Evolutionary conservation across 2,329 filamentous ascomycete genomes (phyloP), one percentile per base, ranked within the genome.

Genomic region (Penicillium sp.): DNA sequence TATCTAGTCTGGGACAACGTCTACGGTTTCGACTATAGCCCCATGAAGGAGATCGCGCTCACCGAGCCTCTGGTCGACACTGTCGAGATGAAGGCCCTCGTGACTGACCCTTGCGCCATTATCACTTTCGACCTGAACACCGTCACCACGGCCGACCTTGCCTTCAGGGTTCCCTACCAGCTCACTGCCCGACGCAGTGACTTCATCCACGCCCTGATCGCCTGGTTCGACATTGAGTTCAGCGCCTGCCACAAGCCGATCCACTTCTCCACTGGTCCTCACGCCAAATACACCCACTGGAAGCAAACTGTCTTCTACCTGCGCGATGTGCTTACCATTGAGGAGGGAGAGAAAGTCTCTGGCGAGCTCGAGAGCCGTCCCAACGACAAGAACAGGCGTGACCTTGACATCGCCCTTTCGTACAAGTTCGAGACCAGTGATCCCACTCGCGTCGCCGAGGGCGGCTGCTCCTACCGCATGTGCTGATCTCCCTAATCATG

Each of bases 271-370:
- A 98, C 93, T 14, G 93, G 93, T 18, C 93, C 93, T 23, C 93
- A 97, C 74, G 94, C 91, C 61, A 97, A 96, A 76, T 97, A 97
- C 76, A 98, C 93, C 14, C 93, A 98, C 79, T 98, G 93, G 93
- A 98, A 98, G 77, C 93, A 98, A 77, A 98, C 93, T 10, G 93
- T 98, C 53, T 97, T 98, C 76, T 98, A 98, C 75, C 78, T 98
- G 54, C 82, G 87, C 64, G 90, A 98, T 59, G 87, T 95, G 27
- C 76, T 98, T 55, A 97, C 90, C 14, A 89, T 95, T 29, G 85
- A 95, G 70, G 79, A 88, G 64, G 89, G 86, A 47, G 93, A 98
- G 76, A 77, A 81, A 62, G 78, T 98, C 50, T 73, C 75, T 50
- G 87, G 88, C 62, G 75, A 78, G 26, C 74, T 98, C 32, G 78